A percentile compares a stretch with the other conserved stretches of the same genome.
phyloP scores from a whole-genome alignment of 1,284 basidiomycete genomes.

The Grifola frondosa region DNA sequence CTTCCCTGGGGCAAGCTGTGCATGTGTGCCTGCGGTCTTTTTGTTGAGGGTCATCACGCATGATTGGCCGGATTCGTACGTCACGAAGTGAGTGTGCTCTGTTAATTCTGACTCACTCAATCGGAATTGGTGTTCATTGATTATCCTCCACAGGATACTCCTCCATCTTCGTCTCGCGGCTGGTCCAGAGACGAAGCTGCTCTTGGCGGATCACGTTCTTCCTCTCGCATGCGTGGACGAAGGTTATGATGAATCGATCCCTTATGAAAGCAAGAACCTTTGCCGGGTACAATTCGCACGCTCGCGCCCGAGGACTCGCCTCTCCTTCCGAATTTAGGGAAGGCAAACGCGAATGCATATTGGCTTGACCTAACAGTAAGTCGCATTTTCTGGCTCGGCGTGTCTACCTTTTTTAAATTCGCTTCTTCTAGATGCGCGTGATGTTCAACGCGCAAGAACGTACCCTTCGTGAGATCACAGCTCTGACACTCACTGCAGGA shows the following conservation, averaged over 20 bases:
- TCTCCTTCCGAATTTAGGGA: conserved; percentile 66
- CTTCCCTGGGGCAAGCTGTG: conserved; percentile 1
- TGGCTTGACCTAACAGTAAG: conserved; percentile 71
- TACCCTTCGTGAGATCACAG: conserved; percentile 62
- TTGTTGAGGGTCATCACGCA: conserved; percentile 69
- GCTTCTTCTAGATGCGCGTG: conserved; percentile 57
- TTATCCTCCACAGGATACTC: conserved; percentile 28
- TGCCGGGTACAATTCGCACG: conserved; percentile 26
- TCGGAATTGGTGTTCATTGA: too few relatives aligned
- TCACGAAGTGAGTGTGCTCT: conserved; percentile 33
- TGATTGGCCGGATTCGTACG: conserved; percentile 71
- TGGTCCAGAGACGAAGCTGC: conserved; percentile 48
- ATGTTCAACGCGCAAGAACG: conserved; percentile 72
- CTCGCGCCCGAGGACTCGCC: conserved; percentile 47
- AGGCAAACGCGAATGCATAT: conserved; percentile 68
- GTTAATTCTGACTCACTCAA: too few relatives aligned
- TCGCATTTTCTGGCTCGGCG: background rate
- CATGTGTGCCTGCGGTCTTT: conserved; percentile 50
- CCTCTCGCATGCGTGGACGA: conserved; percentile 65
- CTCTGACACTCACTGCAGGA: conserved; percentile 57
- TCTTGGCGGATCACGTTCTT: conserved; percentile 69
- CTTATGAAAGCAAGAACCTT: conserved; percentile 22
- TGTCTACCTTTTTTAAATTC: background rate
- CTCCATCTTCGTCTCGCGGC: conserved; percentile 37
- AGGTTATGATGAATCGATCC: conserved; percentile 16